Percentiles rank a stretch among this genome's conserved stretches.
Conservation (phyloP, 1,139 yeast species). For the Geotrichum aggregatum region DNA sequence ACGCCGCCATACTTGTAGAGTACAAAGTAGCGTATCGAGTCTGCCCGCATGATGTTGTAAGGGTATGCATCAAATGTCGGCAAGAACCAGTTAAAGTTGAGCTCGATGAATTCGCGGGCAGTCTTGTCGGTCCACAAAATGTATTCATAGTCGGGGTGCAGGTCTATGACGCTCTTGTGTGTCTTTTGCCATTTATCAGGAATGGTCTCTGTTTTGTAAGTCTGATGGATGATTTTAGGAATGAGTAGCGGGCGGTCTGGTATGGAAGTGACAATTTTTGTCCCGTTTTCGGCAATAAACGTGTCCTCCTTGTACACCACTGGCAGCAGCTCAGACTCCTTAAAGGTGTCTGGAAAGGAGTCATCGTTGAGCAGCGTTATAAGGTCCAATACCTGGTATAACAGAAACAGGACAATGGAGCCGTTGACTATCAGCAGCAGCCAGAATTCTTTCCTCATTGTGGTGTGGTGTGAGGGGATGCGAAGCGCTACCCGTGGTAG, state of each 20-base stretch:
- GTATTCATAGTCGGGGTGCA: constrained; percentile 84
- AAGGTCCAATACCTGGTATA: constrained; percentile 67
- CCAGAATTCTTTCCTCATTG: constrained; percentile 33
- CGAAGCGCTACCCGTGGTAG: background rate
- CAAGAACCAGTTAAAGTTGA: constrained; percentile 82
- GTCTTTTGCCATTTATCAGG: constrained; percentile 81
- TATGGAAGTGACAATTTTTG: background rate
- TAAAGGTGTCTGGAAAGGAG: constrained; percentile 58
- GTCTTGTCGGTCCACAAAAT: constrained; percentile 82
- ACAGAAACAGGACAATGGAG: constrained; percentile 49
- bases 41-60: constrained; percentile 85
- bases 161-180: constrained; percentile 66
- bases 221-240: constrained; percentile 90
- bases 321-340: constrained; percentile 51
- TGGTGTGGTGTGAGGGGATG: background rate
- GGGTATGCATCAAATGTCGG: constrained; percentile 71
- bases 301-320: constrained; percentile 24
- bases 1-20: constrained; percentile 83
- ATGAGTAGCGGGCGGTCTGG: constrained; percentile 43
- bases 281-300: constrained; percentile 9
- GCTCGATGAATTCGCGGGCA: constrained; percentile 72
- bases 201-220: constrained; percentile 71
- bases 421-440: constrained; percentile 33
- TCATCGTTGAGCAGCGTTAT: constrained; percentile 73
- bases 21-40: constrained; percentile 85